These are phyloP conservation scores for Camptophora hylomeconis DNA, from an alignment of 2,329 filamentous ascomycete species.

Conservation along the genomic window DNA sequence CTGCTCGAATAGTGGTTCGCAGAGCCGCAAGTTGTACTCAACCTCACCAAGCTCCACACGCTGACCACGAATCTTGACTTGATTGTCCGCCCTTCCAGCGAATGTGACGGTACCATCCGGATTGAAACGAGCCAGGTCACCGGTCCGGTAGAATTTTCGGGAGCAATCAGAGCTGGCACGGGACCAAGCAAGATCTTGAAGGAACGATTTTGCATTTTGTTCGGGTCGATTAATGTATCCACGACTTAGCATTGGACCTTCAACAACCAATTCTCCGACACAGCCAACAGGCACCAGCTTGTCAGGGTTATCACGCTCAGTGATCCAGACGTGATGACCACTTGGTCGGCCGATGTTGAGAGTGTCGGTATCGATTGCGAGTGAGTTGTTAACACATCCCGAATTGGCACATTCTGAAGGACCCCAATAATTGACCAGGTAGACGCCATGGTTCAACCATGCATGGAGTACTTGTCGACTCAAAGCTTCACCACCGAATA, in stretches of 20 bases:
- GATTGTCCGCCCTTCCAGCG: slow-evolving; percentile 52
- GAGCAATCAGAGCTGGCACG: too few species aligned
- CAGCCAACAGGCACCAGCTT: too few species aligned
- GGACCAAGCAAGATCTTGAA: slow-evolving; percentile 43
- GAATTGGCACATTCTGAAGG: too few species aligned
- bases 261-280: slow-evolving; percentile 35
- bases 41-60: slow-evolving; percentile 45
- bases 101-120: slow-evolving; percentile 33
- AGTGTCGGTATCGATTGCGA: background rate
- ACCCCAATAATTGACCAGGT: background rate
- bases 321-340: too few species aligned
- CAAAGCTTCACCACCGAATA: slow-evolving; percentile 19
- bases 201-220: slow-evolving; percentile 58
- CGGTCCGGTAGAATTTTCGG: slow-evolving; percentile 25
- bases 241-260: slow-evolving; percentile 56
- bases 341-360: slow-evolving; percentile 40
- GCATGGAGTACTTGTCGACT: too few species aligned
- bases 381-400: background rate
- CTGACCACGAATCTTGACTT: slow-evolving; percentile 55
- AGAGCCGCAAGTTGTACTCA: slow-evolving; percentile 27
- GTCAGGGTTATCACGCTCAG: too few species aligned
- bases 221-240: slow-evolving; percentile 69
- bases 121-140: slow-evolving; percentile 27
- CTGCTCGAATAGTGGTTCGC: slow-evolving; percentile 57
- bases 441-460: too few species aligned